A percentile compares a stretch with the other conserved stretches of the same genome.
Evolutionary conservation across 495 filamentous ascomycete species (phyloP).

Genomic region (Neurospora hispaniola): DNA sequence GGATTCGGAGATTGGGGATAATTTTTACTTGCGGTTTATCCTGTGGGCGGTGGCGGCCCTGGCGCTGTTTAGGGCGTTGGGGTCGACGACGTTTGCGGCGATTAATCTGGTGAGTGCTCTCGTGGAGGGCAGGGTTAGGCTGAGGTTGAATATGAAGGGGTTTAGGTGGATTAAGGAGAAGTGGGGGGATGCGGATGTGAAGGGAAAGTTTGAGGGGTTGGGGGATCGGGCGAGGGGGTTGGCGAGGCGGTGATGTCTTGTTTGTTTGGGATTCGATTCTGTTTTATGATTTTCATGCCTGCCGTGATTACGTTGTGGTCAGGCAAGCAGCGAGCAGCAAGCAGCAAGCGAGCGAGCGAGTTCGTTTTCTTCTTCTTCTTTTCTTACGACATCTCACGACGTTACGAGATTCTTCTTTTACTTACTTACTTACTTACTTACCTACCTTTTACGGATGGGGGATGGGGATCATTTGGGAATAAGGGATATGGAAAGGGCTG

Average conservation of each 20-base stretch:
- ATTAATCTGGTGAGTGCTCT: slow-evolving; percentile 74
- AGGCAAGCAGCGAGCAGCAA: not conserved
- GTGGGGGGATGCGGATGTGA: slow-evolving; percentile 57
- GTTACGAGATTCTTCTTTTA: no score
- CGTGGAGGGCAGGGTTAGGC: slow-evolving; percentile 73
- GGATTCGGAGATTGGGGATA: slow-evolving; percentile 53
- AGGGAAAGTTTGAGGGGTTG: slow-evolving; percentile 32
- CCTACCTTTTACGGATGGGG: no score
- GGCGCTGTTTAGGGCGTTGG: slow-evolving; percentile 74
- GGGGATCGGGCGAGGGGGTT: slow-evolving; percentile 24
- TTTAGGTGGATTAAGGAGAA: slow-evolving; percentile 27
- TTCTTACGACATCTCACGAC: no score
- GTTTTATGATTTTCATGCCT: slow-evolving; percentile 4
- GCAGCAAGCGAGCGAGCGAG: not conserved
- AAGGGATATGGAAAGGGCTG: no score
- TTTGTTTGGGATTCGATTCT: slow-evolving; percentile 4
- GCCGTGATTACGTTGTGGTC: not conserved
- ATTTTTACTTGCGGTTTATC: slow-evolving; percentile 88
- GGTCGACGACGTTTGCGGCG: slow-evolving; percentile 68
- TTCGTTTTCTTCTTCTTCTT: no score
- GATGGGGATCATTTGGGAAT: no score
- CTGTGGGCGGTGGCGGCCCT: slow-evolving; percentile 85
- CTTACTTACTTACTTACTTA: no score
- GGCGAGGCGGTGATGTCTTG: slow-evolving; percentile 4
- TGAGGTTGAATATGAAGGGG: slow-evolving; percentile 43